Base-by-base conservation (phyloP, 345 rosid genomes). In the Gossypium raimondii region DNA sequence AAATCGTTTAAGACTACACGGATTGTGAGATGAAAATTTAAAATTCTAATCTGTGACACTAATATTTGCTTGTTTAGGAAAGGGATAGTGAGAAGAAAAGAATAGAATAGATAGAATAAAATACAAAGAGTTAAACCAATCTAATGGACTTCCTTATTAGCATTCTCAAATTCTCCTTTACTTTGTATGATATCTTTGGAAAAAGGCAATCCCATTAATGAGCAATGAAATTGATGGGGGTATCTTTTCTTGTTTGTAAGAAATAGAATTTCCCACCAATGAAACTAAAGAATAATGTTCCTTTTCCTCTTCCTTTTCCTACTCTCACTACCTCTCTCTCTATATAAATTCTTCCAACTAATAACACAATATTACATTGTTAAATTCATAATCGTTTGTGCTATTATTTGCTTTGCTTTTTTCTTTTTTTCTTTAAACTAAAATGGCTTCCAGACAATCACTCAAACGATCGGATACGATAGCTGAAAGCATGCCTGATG, bases 401-500 rank as follows among this genome's bases (percentile, higher is more conserved):
- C 41, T 22, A 47, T 27, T 24, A 45, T 67, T 67, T 67, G 38
- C 55, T 16, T 45, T 45, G 70, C 10, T 67, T 12, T 45, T 34
- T 34, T 34, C 41, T 4, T 34, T 29, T 3, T 29, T 29, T 34
- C 41, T 34, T 34, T 34, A 34, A 11, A 25, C 7, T 24, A 11
- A 74, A 51, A 86, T 86, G 90, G 80, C 83, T 9, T 77, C 88
- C 34, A 57, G 81, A 50, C 72, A 84, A 52, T 48, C 67, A n/a
- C 76, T 90, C 48, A 87, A 87, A 78, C 81, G 84, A 75, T 78
- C 92, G 0, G 96, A 93, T 57, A 78, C 97, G 2, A 86, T 95
- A 57, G 89, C 92, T 6, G 96, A 91, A 8, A 84, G 79, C 83
- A 90, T 95, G 97, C 97, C 99, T 7, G 96, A 86, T 68, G 99